phyloP scores from a whole-genome alignment of 306 rosid genomes.

The Cucumis sativus region DNA sequence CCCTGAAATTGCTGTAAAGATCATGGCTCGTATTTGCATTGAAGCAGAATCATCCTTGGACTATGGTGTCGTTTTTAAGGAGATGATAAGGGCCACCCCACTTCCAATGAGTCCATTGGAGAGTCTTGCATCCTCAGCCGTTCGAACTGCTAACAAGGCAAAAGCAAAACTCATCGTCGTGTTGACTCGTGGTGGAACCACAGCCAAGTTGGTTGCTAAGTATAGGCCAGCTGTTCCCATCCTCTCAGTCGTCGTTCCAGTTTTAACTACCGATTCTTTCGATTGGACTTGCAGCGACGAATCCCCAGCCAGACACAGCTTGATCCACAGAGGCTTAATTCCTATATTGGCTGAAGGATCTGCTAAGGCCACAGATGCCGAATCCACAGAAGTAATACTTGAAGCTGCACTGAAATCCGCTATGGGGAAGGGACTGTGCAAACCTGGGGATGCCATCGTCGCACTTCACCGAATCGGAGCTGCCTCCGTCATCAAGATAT shows the following conservation, averaged over 20 bases:
- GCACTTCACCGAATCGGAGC: conserved; percentile 84
- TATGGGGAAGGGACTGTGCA: conserved; percentile 49
- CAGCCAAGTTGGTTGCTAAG: conserved; percentile 86
- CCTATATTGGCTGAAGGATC: conserved; percentile 92
- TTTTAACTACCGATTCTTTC: conserved; percentile 68
- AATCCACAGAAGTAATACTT: conserved; percentile 82
- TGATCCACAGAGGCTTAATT: conserved; percentile 83
- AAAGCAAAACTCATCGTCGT: conserved; percentile 79
- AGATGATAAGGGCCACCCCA: conserved; percentile 88
- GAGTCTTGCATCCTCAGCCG: conserved; percentile 96
- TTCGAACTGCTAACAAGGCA: conserved; percentile 85
- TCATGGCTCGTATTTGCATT: conserved; percentile 83
- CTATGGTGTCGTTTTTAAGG: conserved; percentile 81
- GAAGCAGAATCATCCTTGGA: conserved; percentile 95
- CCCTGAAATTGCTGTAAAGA: conserved; percentile 85
- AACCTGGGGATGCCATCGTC: conserved; percentile 78
- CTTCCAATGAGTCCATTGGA: conserved; percentile 97
- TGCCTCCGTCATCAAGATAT: conserved; percentile 88
- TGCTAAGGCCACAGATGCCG: conserved; percentile 97
- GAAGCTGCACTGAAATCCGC: conserved; percentile 91
- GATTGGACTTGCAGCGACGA: conserved; percentile 95
- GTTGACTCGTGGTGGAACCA: conserved; percentile 80
- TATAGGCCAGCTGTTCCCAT: conserved; percentile 95
- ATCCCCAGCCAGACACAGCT: conserved; percentile 87
- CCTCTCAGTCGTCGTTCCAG: conserved; percentile 89